phyloP scores from a whole-genome alignment of 495 filamentous ascomycete species.

The Podospora pseudopauciseta region DNA sequence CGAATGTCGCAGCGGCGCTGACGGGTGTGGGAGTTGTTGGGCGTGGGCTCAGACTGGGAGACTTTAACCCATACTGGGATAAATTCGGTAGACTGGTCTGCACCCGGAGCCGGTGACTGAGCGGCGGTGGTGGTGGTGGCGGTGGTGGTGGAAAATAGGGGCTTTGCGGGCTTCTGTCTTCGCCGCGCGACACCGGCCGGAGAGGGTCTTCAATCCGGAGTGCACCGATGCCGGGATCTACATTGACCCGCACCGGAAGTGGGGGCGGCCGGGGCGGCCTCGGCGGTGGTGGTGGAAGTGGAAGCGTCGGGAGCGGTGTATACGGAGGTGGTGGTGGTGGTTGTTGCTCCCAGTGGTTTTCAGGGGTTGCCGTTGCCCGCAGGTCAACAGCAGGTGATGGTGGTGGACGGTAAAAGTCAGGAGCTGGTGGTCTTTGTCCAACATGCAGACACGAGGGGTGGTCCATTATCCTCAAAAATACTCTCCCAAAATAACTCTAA shows the following conservation, averaged over 20 bases:
- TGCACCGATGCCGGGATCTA: background rate
- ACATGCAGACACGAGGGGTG: background rate
- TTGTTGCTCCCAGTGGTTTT: background rate
- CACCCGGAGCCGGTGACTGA: background rate
- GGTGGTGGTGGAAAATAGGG: background rate
- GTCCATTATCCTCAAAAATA: background rate
- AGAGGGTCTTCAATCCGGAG: constrained; percentile 6
- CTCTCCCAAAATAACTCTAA: background rate
- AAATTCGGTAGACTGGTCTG: constrained; percentile 13
- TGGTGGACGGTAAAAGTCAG: background rate
- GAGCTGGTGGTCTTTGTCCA: background rate
- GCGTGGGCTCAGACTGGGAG: constrained; percentile 6
- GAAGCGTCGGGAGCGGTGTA: background rate
- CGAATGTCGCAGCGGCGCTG: constrained; percentile 16
- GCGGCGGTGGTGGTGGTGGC: background rate
- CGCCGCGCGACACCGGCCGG: background rate
- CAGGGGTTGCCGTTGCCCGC: background rate
- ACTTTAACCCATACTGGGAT: background rate
- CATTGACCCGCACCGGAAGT: background rate
- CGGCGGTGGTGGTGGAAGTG: constrained; percentile 3
- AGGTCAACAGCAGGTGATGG: background rate
- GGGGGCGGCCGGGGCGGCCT: constrained; percentile 7
- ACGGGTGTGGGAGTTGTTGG: background rate
- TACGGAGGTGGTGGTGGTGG: background rate
- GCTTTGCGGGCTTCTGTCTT: background rate